phyloP scores from a whole-genome alignment of 2,329 filamentous ascomycete species.

The Purpureocillium lavendulum region DNA sequence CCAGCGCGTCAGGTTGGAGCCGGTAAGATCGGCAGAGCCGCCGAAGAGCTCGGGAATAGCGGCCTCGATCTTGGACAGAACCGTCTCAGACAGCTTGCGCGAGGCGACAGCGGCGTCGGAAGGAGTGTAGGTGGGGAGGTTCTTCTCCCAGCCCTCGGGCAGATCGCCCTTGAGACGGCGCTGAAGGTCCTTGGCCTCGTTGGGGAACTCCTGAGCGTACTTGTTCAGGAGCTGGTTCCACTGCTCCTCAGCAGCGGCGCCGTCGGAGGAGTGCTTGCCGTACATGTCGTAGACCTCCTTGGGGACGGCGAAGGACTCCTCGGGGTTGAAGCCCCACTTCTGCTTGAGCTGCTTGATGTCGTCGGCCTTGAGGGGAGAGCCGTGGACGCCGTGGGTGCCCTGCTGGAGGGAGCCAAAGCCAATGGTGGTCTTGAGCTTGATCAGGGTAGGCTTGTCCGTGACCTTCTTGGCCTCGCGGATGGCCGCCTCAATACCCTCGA shows the following conservation, averaged over 20 bases:
- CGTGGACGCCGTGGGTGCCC: constrained; percentile 94
- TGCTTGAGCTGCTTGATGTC: constrained; percentile 90
- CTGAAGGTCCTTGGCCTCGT: constrained; percentile 70
- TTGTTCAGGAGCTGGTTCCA: constrained; percentile 92
- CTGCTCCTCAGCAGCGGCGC: constrained; percentile 83
- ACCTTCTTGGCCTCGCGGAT: constrained; percentile 78
- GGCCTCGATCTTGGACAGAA: constrained; percentile 79
- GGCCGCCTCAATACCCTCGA: constrained; percentile 79
- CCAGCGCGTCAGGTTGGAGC: constrained; percentile 98
- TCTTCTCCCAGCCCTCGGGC: constrained; percentile 94
- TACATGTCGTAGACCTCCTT: constrained; percentile 92
- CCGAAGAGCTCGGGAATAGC: constrained; percentile 85
- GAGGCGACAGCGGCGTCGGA: constrained; percentile 79
- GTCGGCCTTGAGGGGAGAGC: constrained; percentile 88
- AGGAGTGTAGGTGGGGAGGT: constrained; percentile 82
- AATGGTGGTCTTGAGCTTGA: constrained; percentile 96
- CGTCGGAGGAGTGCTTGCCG: constrained; percentile 74
- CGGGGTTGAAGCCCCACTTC: constrained; percentile 93
- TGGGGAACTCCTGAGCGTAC: constrained; percentile 71
- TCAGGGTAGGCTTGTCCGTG: constrained; percentile 93
- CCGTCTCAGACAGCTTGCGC: constrained; percentile 91
- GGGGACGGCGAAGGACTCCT: constrained; percentile 86
- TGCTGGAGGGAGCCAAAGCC: constrained; percentile 89
- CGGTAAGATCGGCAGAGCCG: constrained; percentile 94
- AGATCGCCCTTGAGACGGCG: constrained; percentile 78